phyloP scores from a whole-genome alignment of 148 eudicot genomes.

The Vaccinium corymbosum region DNA sequence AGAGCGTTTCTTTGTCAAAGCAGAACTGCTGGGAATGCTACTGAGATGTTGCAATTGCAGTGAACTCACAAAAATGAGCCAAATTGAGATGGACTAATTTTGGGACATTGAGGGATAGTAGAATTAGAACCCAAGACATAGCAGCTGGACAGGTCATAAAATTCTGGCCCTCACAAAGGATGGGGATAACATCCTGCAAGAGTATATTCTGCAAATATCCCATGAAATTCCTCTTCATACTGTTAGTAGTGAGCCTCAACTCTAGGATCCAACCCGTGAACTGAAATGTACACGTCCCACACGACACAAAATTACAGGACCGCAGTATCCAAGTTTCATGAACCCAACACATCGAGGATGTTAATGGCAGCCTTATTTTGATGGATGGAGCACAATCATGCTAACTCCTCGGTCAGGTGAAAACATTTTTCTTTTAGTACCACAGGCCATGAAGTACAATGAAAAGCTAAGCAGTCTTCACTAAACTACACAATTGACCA shows the following conservation, averaged over 20 bases:
- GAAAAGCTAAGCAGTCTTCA: neutral
- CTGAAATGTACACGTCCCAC: neutral
- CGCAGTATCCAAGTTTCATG: neutral
- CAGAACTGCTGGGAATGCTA: too few species aligned
- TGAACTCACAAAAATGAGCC: too few species aligned
- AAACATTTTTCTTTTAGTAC: neutral
- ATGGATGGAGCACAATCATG: neutral
- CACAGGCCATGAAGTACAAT: neutral
- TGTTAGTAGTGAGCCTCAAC: neutral
- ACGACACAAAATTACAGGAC: neutral
- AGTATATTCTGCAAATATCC: neutral
- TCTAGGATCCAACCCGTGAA: neutral
- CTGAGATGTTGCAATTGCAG: too few species aligned
- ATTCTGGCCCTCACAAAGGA: too few species aligned
- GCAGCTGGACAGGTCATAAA: too few species aligned
- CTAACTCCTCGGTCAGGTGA: too few species aligned
- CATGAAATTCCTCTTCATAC: neutral
- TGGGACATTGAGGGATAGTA: too few species aligned
- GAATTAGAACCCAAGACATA: too few species aligned
- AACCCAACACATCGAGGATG: neutral
- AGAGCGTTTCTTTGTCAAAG: too few species aligned
- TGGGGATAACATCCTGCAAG: too few species aligned
- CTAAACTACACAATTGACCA: neutral
- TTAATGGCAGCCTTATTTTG: neutral
- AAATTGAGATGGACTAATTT: too few species aligned